Conservation (phyloP, 129 eudicot genomes). For the Escallonia herrerae region DNA sequence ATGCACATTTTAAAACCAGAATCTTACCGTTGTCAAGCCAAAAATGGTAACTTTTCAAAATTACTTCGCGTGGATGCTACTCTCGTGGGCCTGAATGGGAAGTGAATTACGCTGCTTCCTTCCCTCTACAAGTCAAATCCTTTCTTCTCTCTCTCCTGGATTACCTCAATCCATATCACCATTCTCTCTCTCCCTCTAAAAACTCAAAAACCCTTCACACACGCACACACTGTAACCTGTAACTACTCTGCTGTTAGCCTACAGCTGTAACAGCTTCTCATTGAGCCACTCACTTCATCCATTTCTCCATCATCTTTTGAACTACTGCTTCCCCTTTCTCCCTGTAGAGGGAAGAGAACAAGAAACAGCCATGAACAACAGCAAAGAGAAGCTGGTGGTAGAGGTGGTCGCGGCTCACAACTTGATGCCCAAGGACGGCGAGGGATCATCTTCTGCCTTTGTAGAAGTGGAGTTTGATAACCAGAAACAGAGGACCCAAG, state of each 20-base stretch:
- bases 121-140: not conserved
- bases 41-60: not conserved
- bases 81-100: not conserved
- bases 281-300: conserved; percentile 17
- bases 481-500: conserved; percentile 65
- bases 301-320: not conserved
- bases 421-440: conserved; percentile 95
- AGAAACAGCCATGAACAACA: conserved; percentile 28
- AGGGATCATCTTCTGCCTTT: conserved; percentile 86
- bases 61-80: not conserved
- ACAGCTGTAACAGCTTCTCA: not conserved
- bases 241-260: not conserved
- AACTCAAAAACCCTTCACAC: too few species aligned
- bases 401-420: conserved; percentile 89
- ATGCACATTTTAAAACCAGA: too few species aligned
- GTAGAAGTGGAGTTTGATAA: conserved; percentile 91
- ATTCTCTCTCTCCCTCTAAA: not conserved
- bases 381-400: conserved; percentile 93
- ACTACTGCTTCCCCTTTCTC: not conserved
- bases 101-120: not conserved
- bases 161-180: not conserved
- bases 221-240: not conserved
- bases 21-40: too few species aligned
- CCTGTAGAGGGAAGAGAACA: not conserved
- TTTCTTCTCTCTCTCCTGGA: not conserved